Evolutionary conservation across 2,329 filamentous ascomycete genomes (phyloP).

Genomic region (Penicillium crustosum): DNA sequence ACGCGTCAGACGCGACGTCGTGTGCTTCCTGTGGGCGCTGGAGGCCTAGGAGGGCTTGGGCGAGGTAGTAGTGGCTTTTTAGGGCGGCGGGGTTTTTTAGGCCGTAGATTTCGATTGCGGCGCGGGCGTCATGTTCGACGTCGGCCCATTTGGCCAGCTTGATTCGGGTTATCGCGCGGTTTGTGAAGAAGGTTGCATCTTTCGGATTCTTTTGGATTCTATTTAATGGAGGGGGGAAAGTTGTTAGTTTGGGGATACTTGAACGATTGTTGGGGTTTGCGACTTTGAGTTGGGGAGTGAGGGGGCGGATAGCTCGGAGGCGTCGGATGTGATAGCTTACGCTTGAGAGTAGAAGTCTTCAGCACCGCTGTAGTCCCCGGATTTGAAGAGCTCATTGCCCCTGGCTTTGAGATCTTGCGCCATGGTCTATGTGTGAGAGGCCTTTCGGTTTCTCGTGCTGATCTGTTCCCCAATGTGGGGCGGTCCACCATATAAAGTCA

Average conservation of each 20-base stretch:
- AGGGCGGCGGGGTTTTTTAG: slow-evolving; percentile 57
- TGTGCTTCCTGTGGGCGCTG: slow-evolving; percentile 72
- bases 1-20: slow-evolving; percentile 67
- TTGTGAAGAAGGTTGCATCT: slow-evolving; percentile 81
- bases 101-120: slow-evolving; percentile 66
- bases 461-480: slow-evolving; percentile 25
- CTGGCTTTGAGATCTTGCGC: slow-evolving; percentile 44
- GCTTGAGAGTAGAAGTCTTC: slow-evolving; percentile 50
- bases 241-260: neutral
- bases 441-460: slow-evolving; percentile 5
- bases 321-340: slow-evolving; percentile 28
- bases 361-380: slow-evolving; percentile 46
- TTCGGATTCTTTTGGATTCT: slow-evolving; percentile 75
- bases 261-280: neutral
- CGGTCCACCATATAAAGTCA: slow-evolving; percentile 17
- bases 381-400: slow-evolving; percentile 49
- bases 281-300: neutral
- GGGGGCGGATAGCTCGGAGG: neutral
- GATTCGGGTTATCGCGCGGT: slow-evolving; percentile 79
- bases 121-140: slow-evolving; percentile 73
- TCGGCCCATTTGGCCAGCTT: slow-evolving; percentile 71
- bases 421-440: slow-evolving; percentile 24
- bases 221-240: neutral
- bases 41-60: slow-evolving; percentile 77
- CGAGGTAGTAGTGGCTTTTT: slow-evolving; percentile 82